Evolutionary conservation across 129 eudicot species (phyloP).

Genomic region (Chrysanthemum lavandulifolium): DNA sequence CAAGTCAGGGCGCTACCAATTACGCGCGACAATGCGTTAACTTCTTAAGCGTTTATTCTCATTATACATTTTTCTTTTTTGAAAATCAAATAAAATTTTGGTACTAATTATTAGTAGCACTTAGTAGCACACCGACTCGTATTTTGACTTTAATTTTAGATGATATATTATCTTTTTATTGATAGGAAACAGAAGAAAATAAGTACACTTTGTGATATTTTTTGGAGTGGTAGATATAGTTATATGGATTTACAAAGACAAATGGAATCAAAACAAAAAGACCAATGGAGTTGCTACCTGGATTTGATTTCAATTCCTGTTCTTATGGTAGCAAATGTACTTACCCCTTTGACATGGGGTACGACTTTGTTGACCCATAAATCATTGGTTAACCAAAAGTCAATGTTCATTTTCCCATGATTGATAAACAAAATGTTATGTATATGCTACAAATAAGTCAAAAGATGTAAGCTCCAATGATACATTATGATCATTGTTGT

Average conservation of each 20-base stretch:
- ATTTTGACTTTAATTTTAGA: neutral
- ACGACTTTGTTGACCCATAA: conserved; percentile 18
- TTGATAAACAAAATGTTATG: conserved; percentile 8
- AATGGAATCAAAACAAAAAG: conserved; percentile 13
- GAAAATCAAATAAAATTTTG: neutral
- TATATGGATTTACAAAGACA: conserved; percentile 8
- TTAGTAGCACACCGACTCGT: conserved; percentile 2
- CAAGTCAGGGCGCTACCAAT: too few relatives aligned
- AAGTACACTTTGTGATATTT: neutral
- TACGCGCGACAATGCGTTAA: too few relatives aligned
- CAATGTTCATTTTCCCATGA: conserved; percentile 19
- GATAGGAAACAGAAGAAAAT: conserved; percentile 12
- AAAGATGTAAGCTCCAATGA: conserved; percentile 19
- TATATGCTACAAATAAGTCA: conserved; percentile 27
- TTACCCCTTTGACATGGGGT: conserved; percentile 34
- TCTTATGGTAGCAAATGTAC: conserved; percentile 29
- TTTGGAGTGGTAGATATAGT: conserved; percentile 6
- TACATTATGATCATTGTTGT: neutral
- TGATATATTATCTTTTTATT: conserved; percentile 3
- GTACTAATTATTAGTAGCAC: neutral
- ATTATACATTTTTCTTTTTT: too few relatives aligned
- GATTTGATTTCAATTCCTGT: conserved; percentile 18
- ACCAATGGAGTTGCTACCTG: conserved; percentile 37
- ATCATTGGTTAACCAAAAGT: conserved; percentile 29
- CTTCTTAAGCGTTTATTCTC: too few relatives aligned